Evolutionary conservation across 1,139 yeast species (phyloP).

Genomic region (Pichia sp.): DNA sequence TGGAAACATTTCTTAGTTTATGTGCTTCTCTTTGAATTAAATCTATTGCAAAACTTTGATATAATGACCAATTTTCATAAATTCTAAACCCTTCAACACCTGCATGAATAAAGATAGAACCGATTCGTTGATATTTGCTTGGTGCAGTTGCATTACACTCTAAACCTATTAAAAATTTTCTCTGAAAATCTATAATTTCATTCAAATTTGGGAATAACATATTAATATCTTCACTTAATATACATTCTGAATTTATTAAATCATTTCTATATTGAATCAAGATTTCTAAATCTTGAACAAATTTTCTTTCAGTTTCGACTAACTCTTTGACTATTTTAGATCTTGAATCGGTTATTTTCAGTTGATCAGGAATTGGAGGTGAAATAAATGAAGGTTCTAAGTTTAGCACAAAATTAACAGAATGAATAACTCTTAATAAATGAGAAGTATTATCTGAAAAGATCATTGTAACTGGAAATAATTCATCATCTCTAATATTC

Average conservation of each 20-base stretch:
- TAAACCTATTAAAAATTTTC: constrained; percentile 78
- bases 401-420: constrained; percentile 59
- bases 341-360: constrained; percentile 44
- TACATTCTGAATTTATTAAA: constrained; percentile 55
- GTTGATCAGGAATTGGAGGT: constrained; percentile 24
- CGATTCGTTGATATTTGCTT: constrained; percentile 73
- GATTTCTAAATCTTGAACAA: constrained; percentile 82
- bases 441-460: constrained; percentile 80
- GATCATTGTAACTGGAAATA: constrained; percentile 87
- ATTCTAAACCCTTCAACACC: constrained; percentile 73
- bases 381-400: constrained; percentile 37
- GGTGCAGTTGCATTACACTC: constrained; percentile 83
- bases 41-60: constrained; percentile 81
- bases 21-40: constrained; percentile 61
- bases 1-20: constrained; percentile 50
- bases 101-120: constrained; percentile 78
- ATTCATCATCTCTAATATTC: constrained; percentile 68
- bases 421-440: constrained; percentile 62
- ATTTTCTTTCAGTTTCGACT: constrained; percentile 84
- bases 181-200: constrained; percentile 84
- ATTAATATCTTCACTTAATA: constrained; percentile 77
- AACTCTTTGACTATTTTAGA: constrained; percentile 81
- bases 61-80: constrained; percentile 86
- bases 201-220: constrained; percentile 80
- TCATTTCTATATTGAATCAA: constrained; percentile 64